Base-by-base conservation (phyloP, 306 rosid genomes). In the Crataegus laevigata region DNA sequence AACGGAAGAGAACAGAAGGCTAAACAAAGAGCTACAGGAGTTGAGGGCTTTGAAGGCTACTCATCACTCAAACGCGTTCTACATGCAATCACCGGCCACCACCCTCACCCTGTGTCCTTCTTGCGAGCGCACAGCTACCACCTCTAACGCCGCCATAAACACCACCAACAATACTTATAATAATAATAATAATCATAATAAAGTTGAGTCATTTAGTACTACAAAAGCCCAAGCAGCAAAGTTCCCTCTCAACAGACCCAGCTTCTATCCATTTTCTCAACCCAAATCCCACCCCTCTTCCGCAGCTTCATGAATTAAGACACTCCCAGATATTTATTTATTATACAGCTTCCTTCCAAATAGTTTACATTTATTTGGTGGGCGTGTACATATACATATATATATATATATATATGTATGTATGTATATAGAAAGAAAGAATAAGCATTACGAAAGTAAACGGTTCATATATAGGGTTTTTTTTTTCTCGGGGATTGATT, bases 31-130 rank as follows among this genome's bases (percentile, higher is more conserved):
- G 85, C 87, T 91, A 42, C 93, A 87, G 60, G 96, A 89, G 81
- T 73, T 91, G 71, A 85, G 93, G 71, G 90, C 93, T 60, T 81
- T 91, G 80, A 91, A 91, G 82, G 77, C 85, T 32, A 15, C 13
- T 60, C 32, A 60, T 60, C 63, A 58, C 28, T 84, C 93, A 11
- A 89, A 85, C 72, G 89, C 96, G 0, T 87, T 87, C 59, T 81
- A 82, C 87, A 89, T 83, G 96, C 91, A 91, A 76, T 84, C 84
- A 79, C 96, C 96, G 6, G 93, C 96, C 12, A 91, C 96, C 1
- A 91, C 96, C 29, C 85, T 91, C 58, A 91, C 96, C 42, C 84
- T 91, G 91, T 91, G 96, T 54, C 96, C 93, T 22, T 91, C 96
- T 8, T 91, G 96, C 52, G 96, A 91, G 68, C 80, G 89, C 3